phyloP scores from a whole-genome alignment of 805 yeast genomes.

The Soucietia sequanensis region DNA sequence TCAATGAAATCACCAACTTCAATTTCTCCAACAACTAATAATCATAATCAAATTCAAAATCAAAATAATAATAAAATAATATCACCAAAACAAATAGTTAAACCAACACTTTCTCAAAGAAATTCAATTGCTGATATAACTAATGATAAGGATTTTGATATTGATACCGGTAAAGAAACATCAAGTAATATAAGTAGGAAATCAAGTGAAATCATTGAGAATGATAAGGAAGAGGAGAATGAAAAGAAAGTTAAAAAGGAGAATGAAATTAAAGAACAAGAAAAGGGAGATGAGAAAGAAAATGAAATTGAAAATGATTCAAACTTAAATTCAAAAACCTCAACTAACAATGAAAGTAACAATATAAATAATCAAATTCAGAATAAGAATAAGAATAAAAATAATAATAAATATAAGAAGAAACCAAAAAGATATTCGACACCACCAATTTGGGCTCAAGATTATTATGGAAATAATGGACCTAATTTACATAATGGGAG shows the following conservation, averaged over 20 bases:
- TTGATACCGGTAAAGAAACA: conserved; percentile 37
- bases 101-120: too few species aligned
- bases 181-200: conserved; percentile 30
- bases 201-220: conserved; percentile 7
- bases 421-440: conserved; percentile 62
- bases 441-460: conserved; percentile 85
- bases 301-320: conserved; percentile 8
- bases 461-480: conserved; percentile 58
- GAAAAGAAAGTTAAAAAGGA: conserved; percentile 6
- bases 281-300: conserved; percentile 14
- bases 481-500: conserved; percentile 1
- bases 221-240: conserved; percentile 15
- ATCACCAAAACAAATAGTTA: too few species aligned
- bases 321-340: too few species aligned
- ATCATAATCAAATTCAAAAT: too few species aligned
- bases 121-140: conserved; percentile 33
- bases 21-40: conserved; percentile 5
- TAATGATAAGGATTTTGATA: conserved; percentile 45
- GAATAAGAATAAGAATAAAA: neutral
- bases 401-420: conserved; percentile 10
- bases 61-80: too few species aligned
- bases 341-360: neutral
- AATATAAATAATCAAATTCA: too few species aligned
- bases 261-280: conserved; percentile 2
- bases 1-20: neutral